Conservation (phyloP, 768 basidiomycete genomes). For the Cystobasidium ongulense region DNA sequence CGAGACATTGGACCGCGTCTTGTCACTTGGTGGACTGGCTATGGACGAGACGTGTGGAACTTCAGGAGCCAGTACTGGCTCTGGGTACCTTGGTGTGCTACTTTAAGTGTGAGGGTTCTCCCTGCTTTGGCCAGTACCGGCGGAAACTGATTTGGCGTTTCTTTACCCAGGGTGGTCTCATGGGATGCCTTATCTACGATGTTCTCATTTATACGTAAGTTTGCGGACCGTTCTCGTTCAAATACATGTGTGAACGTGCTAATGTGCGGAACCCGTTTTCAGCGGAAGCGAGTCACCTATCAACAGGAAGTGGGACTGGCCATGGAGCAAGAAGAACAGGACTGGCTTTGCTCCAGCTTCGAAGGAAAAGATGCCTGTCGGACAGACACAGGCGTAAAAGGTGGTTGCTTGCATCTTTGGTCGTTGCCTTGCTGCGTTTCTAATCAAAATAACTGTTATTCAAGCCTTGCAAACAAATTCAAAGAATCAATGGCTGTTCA, state of each 20-base stretch:
- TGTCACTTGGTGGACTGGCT: constrained; percentile 11
- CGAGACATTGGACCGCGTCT: constrained; percentile 19
- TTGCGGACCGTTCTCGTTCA: background rate
- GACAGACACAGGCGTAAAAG: constrained; percentile 6
- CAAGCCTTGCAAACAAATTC: too few species aligned
- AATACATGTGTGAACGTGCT: background rate
- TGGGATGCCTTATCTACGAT: constrained; percentile 27
- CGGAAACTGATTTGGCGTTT: too few species aligned
- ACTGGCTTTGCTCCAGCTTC: constrained; percentile 16
- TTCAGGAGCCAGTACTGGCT: constrained; percentile 21
- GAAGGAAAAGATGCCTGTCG: constrained; percentile 20
- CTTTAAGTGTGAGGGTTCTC: constrained; percentile 16
- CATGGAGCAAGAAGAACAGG: constrained; percentile 19
- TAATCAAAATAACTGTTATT: background rate
- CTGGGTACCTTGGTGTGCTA: constrained; percentile 13
- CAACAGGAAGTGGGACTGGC: constrained; percentile 25
- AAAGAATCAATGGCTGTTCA: too few species aligned
- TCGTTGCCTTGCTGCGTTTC: too few species aligned
- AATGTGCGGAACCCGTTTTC: background rate
- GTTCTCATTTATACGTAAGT: constrained; percentile 24
- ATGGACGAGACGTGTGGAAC: constrained; percentile 26
- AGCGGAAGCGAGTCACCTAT: constrained; percentile 19
- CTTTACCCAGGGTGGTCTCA: constrained; percentile 18
- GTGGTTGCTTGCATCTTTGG: background rate
- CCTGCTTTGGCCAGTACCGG: too few species aligned